Evolutionary conservation across 345 rosid species (phyloP), one percentile per base, ranked within the genome.

Genomic region (Abelmoschus esculentus): DNA sequence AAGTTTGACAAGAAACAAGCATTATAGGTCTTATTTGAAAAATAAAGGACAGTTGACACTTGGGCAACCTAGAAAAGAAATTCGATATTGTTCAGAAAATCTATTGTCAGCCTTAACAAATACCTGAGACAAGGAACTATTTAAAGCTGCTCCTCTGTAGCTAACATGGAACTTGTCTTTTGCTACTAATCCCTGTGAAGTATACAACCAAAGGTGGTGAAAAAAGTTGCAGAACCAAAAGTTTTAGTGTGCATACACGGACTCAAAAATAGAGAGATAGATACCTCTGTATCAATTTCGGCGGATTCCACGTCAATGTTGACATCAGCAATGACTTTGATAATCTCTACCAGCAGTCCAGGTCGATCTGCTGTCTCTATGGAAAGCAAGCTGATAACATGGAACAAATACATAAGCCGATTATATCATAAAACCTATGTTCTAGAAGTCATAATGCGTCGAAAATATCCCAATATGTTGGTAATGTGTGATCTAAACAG

Each of bases 351-450:
- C 1, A 95, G 86, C 72, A 95, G 80, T 73, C 99, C 99, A 59
- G 99, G 89, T 75, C 97, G 86, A 83, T 95, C 99, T 10, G 97
- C 93, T 70, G 97, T 91, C 86, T 95, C 96, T 52, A 91, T 80
- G 61, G 70, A 79, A 75, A 91, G 93, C 88, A 88, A 75, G 85
- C 99, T 95, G 86, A 50, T 54, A 70, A 80, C 66, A 66, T 13
- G 67, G n/a, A 66, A 61, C 14, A 68, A 69, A 50, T 44, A 61
- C 9, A 26, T 42, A 42, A 63, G 70, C 42, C 29, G 18, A 61
- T 60, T 34, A 44, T 40, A 40, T 34, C 22, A 47, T 7, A 46
- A 15, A 66, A 47, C 22, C 57, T 3, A 28, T 26, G 56, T 66
- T 28, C 26, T 55, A 64, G 26, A 22, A 22, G 26, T 22, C 26